A percentile compares a stretch with the other conserved stretches of the same genome.
phyloP scores from a whole-genome alignment of 2,329 filamentous ascomycete species.

The Penicillium sp. region DNA sequence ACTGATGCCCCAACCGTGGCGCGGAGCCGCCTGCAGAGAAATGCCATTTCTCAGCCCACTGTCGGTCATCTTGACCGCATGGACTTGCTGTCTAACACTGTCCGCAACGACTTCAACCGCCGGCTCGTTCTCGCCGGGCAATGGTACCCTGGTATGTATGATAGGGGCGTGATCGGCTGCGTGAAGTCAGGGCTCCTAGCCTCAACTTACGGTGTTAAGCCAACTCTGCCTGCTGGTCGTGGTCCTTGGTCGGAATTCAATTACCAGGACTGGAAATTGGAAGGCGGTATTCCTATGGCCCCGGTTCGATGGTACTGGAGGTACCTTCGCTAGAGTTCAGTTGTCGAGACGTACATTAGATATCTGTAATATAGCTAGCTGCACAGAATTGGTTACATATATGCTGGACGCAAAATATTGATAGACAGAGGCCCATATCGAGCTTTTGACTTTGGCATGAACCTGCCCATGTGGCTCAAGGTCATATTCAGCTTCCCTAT shows the following conservation, averaged over 20 bases:
- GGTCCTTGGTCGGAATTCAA: conserved; percentile 22
- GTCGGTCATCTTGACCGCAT: conserved; percentile 69
- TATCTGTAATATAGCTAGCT: background rate
- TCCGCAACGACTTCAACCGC: conserved; percentile 55
- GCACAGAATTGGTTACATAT: background rate
- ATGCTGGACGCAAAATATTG: background rate
- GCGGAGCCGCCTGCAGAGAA: conserved; percentile 55
- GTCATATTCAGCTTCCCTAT: background rate
- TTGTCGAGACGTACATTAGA: background rate
- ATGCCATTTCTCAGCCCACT: conserved; percentile 87
- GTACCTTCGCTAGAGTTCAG: background rate
- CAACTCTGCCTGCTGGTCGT: conserved; percentile 20
- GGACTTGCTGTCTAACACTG: conserved; percentile 51
- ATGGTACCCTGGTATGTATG: conserved; percentile 50
- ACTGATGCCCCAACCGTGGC: conserved; percentile 56
- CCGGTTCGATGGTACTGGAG: too few relatives aligned
- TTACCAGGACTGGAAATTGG: conserved; percentile 25
- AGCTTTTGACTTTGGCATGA: background rate
- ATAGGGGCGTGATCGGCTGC: conserved; percentile 51
- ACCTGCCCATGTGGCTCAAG: background rate
- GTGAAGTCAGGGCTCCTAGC: conserved; percentile 54
- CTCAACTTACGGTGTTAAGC: conserved; percentile 39
- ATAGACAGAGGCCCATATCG: background rate
- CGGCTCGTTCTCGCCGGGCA: conserved; percentile 59
- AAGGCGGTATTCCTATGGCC: conserved; percentile 29